Conservation (phyloP, 345 rosid genomes). For the Raphanus sativus region DNA sequence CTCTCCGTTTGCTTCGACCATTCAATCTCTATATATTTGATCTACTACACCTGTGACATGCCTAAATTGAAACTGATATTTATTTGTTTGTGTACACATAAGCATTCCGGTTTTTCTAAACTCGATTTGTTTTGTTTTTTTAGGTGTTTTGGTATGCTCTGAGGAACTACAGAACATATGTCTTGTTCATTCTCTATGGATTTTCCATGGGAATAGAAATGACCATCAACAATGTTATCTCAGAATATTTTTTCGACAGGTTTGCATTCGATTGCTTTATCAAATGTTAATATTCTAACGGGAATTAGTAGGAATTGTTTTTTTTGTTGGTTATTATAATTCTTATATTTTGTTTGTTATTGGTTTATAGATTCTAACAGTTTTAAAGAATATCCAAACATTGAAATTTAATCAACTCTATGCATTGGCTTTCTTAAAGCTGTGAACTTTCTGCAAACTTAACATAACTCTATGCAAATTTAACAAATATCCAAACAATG, state of each 20-base stretch:
- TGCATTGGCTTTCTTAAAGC: neutral
- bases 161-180: conserved; percentile 68
- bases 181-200: conserved; percentile 64
- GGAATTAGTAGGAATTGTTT: neutral
- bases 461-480: neutral
- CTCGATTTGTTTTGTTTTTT: neutral
- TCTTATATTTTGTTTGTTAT: neutral
- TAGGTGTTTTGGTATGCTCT: conserved; percentile 65
- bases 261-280: conserved; percentile 1
- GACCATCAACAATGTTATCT: conserved; percentile 59
- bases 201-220: conserved; percentile 71
- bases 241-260: conserved; percentile 65
- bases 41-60: neutral
- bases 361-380: neutral
- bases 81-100: neutral
- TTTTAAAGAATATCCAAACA: too few species aligned
- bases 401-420: too few species aligned
- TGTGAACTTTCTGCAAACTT: neutral
- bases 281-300: neutral
- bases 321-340: neutral
- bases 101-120: neutral
- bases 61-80: neutral
- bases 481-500: neutral
- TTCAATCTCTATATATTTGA: neutral
- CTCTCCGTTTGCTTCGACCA: neutral